Percentiles rank a stretch among this genome's conserved stretches.
phyloP scores from a whole-genome alignment of 164 flowering plant species.

The Dillenia suffruticosa region DNA sequence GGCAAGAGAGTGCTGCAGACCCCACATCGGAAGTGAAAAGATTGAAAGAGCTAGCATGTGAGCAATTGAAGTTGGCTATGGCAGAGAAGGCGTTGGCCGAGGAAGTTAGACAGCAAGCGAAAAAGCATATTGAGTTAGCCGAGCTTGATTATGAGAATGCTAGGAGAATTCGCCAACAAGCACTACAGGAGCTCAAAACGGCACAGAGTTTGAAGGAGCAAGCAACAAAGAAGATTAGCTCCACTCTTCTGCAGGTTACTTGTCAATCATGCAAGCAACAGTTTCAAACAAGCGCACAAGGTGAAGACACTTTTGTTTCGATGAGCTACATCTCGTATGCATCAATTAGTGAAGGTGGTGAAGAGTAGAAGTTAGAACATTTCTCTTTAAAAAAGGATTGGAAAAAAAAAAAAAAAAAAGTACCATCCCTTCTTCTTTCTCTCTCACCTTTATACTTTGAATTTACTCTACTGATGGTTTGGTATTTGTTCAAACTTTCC shows the following conservation, averaged over 20 bases:
- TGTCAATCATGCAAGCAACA: conserved; percentile 51
- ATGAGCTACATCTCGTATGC: no score
- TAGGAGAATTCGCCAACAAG: conserved; percentile 51
- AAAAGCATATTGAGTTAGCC: conserved; percentile 48
- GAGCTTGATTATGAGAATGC: conserved; percentile 56
- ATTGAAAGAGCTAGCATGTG: conserved; percentile 27
- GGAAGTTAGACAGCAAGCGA: conserved; percentile 45
- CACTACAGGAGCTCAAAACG: conserved; percentile 44
- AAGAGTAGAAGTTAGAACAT: no score
- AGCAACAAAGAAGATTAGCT: conserved; percentile 37
- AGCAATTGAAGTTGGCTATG: conserved; percentile 41
- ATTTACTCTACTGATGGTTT: no score
- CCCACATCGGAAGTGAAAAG: background rate
- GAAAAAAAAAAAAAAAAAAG: no score
- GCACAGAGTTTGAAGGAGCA: conserved; percentile 42
- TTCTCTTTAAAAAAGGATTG: no score
- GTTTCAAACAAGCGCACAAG: conserved; percentile 22
- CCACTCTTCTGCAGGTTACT: conserved; percentile 41
- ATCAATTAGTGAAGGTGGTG: no score
- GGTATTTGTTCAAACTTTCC: no score
- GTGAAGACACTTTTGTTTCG: background rate
- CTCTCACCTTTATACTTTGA: no score
- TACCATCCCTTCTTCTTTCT: no score
- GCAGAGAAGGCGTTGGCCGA: conserved; percentile 51
- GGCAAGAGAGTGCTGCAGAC: no score